These are phyloP conservation scores for Sporothrix humicola DNA, from an alignment of 2,329 filamentous ascomycete species.

Conservation along the genomic window DNA sequence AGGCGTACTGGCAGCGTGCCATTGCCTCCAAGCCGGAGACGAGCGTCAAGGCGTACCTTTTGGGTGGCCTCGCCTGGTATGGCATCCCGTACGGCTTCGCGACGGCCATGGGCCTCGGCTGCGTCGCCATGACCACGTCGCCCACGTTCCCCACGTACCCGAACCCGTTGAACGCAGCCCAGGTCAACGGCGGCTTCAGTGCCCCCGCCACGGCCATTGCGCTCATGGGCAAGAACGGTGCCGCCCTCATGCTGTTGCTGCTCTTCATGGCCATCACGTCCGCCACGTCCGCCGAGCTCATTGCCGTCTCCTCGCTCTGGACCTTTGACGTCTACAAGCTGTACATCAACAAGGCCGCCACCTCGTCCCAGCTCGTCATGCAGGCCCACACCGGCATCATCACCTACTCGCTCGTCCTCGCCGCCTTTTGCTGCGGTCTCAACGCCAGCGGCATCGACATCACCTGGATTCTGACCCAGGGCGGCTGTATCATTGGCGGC, in stretches of 20 bases:
- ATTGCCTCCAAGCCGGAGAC: constrained; percentile 51
- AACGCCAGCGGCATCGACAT: constrained; percentile 47
- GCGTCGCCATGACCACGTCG: constrained; percentile 43
- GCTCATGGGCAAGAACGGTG: constrained; percentile 47
- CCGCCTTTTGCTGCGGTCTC: constrained; percentile 46
- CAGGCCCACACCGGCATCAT: constrained; percentile 46
- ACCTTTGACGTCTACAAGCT: constrained; percentile 51
- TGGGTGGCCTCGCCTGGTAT: constrained; percentile 50
- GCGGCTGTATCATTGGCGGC: constrained; percentile 50
- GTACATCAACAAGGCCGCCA: constrained; percentile 45
- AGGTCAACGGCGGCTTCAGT: constrained; percentile 45
- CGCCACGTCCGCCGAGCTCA: constrained; percentile 52
- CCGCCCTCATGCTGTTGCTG: constrained; percentile 47
- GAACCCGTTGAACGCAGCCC: constrained; percentile 41
- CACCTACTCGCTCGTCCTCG: constrained; percentile 45
- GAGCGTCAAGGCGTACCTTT: constrained; percentile 50
- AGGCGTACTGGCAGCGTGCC: constrained; percentile 53
- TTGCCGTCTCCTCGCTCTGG: constrained; percentile 48
- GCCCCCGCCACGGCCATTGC: constrained; percentile 45
- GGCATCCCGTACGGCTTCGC: constrained; percentile 48
- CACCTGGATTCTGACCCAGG: constrained; percentile 49
- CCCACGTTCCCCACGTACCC: constrained; percentile 44
- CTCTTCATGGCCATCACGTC: constrained; percentile 56
- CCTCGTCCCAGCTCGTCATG: constrained; percentile 40
- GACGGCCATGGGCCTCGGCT: constrained; percentile 47